Conservation (phyloP, 805 yeast genomes). For the Wickerhamomyces silvicola region DNA sequence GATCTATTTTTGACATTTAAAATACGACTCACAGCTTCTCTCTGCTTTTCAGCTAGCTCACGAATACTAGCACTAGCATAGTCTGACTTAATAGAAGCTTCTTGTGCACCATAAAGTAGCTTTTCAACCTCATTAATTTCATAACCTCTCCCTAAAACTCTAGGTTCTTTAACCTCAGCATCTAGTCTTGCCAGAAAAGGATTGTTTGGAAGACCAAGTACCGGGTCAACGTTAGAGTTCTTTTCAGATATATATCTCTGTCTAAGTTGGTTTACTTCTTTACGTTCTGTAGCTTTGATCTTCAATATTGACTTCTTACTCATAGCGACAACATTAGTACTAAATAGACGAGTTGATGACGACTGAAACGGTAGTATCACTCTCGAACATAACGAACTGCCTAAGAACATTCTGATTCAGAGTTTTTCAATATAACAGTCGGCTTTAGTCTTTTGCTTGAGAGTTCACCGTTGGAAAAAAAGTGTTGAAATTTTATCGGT, state of each 20-base stretch:
- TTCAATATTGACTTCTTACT: conserved; percentile 20
- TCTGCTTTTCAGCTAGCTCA: conserved; percentile 48
- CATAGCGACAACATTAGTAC: conserved; percentile 4
- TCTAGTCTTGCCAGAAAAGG: conserved; percentile 64
- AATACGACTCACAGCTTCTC: conserved; percentile 65
- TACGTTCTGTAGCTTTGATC: conserved; percentile 19
- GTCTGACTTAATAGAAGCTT: conserved; percentile 38
- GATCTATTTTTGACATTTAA: conserved; percentile 67
- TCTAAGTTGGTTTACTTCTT: conserved; percentile 20
- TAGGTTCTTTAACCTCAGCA: conserved; percentile 61
- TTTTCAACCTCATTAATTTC: conserved; percentile 63
- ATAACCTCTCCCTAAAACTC: conserved; percentile 54
- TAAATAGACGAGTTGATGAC: conserved; percentile 8
- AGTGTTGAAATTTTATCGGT: no score
- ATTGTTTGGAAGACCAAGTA: conserved; percentile 62
- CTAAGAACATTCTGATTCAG: conserved; percentile 1
- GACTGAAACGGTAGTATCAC: background rate
- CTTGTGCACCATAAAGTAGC: conserved; percentile 71
- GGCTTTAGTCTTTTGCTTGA: no score
- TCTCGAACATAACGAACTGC: background rate
- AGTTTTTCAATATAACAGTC: no score
- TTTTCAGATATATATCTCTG: conserved; percentile 21
- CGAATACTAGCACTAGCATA: conserved; percentile 17
- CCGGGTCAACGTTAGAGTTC: conserved; percentile 55
- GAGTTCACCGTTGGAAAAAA: no score